Evolutionary conservation across 371 early-diverging fungal species (phyloP), one percentile per base, ranked within the genome.

Genomic region (Rhizomucor pusillus): DNA sequence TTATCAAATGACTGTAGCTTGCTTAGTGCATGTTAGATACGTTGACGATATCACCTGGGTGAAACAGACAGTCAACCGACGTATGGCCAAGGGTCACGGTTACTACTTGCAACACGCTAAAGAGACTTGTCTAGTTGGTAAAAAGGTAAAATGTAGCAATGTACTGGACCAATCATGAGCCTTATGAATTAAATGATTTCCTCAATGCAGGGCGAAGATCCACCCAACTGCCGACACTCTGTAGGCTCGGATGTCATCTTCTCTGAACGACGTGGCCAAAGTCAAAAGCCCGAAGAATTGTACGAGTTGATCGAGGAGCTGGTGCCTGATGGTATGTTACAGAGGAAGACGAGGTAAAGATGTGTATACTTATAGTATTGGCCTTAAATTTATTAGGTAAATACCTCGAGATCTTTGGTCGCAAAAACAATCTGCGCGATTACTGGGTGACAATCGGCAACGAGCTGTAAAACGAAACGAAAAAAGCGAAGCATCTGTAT

Each of bases 41-140:
- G 92, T 94, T 9, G 95, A 95, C 66, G 95, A 94, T 70, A 91
- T 95, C 34, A 89, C 94, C 6, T 96, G 96, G 96, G 93, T 96
- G 18, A 96, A 96, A 65, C 93, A 93, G 52, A 94, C 95, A 5
- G 93, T 93, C 49, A 93, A 94, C 67, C 84, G 95, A 40, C 82
- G 95, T 57, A 90, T 94, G 92, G 95, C 96, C 3, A 94, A 94
- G 61, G 94, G 96, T 10, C 95, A 94, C 63, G 96, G 96, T 18
- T 93, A 94, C 63, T 96, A 94, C 56, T 70, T 96, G 53, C 95
- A 96, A 63, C 96, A 96, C 59, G 95, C 96, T 20, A 96, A 96
- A 66, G 96, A 96, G 66, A 93, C 95, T 5, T 96, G 96, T 72
- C 71, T 96, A 45, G 90, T 96, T 2, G 96, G 93, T 9, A 88